Evolutionary conservation across 768 basidiomycete species (phyloP).

Genomic region (Rhodotorula kratochvilovae): DNA sequence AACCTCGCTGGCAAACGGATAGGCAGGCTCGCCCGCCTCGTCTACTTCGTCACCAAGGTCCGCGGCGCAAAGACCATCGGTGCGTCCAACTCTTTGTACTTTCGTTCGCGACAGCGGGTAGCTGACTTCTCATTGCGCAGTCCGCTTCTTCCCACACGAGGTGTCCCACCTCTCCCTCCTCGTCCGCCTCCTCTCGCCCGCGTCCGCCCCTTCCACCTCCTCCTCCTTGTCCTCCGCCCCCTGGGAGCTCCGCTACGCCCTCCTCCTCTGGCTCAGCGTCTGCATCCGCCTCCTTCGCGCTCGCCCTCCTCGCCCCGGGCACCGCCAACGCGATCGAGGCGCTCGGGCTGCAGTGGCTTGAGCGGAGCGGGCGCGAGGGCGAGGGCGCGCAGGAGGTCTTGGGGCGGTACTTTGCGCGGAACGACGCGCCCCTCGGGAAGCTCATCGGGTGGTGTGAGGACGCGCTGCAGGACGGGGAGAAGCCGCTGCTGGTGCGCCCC

Average conservation of each 20-base stretch:
- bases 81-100: slow-evolving; percentile 47
- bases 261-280: slow-evolving; percentile 88
- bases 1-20: slow-evolving; percentile 50
- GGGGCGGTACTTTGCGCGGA: slow-evolving; percentile 66
- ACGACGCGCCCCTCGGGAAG: slow-evolving; percentile 26
- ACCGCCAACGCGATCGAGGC: slow-evolving; percentile 60
- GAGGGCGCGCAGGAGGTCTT: slow-evolving; percentile 77
- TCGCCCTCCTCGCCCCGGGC: slow-evolving; percentile 55
- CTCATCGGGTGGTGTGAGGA: slow-evolving; percentile 7
- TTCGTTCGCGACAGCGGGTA: slow-evolving; percentile 8
- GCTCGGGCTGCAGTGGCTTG: slow-evolving; percentile 59
- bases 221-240: slow-evolving; percentile 43
- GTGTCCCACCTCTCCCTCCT: slow-evolving; percentile 73
- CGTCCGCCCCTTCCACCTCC: slow-evolving; percentile 20
- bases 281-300: slow-evolving; percentile 84
- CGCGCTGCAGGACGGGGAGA: background rate
- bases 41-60: slow-evolving; percentile 79
- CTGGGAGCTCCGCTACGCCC: slow-evolving; percentile 78
- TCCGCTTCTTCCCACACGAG: slow-evolving; percentile 89
- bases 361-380: slow-evolving; percentile 72
- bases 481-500: slow-evolving; percentile 1
- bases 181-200: slow-evolving; percentile 52
- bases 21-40: slow-evolving; percentile 57
- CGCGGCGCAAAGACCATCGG: slow-evolving; percentile 88
- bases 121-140: slow-evolving; percentile 51